Evolutionary conservation across 1,139 yeast genomes (phyloP).

Genomic region (Lodderomyces parapsilosis): DNA sequence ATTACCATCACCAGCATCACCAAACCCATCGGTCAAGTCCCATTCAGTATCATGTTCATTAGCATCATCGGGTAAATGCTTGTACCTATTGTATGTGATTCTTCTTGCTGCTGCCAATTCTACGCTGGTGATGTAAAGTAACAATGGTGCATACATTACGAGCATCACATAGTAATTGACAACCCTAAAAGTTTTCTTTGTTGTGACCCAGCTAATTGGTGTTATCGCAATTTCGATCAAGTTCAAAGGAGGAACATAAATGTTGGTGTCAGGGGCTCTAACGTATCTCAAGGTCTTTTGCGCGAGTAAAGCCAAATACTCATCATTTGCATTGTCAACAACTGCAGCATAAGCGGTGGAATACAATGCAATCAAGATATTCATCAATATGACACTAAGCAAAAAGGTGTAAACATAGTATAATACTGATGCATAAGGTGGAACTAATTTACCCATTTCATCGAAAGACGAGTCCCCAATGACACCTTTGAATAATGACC

Average conservation of each 20-base stretch:
- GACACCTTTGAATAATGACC: conserved; percentile 67
- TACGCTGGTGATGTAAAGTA: conserved; percentile 57
- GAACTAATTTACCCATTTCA: conserved; percentile 69
- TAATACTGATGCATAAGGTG: conserved; percentile 78
- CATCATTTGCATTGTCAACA: conserved; percentile 69
- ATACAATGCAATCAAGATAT: conserved; percentile 80
- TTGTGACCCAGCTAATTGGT: conserved; percentile 32
- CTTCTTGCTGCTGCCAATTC: conserved; percentile 69
- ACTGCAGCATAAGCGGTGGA: conserved; percentile 82
- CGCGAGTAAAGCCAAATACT: conserved; percentile 81
- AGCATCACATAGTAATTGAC: conserved; percentile 58
- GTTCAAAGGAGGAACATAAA: conserved; percentile 84
- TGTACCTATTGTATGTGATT: conserved; percentile 67
- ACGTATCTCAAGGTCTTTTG: conserved; percentile 80
- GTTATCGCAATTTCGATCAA: conserved; percentile 57
- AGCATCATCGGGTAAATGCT: conserved; percentile 73
- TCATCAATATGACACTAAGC: conserved; percentile 70
- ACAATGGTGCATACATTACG: conserved; percentile 65
- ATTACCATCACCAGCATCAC: conserved; percentile 21
- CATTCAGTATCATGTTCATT: conserved; percentile 78
- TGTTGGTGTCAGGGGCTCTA: conserved; percentile 85
- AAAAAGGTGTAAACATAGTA: conserved; percentile 77
- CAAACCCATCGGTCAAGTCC: conserved; percentile 80
- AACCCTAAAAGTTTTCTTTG: conserved; percentile 26
- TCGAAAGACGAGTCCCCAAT: conserved; percentile 73